Base-by-base conservation (phyloP, 2,329 filamentous ascomycete species). In the Stachybotrys echinatus region DNA sequence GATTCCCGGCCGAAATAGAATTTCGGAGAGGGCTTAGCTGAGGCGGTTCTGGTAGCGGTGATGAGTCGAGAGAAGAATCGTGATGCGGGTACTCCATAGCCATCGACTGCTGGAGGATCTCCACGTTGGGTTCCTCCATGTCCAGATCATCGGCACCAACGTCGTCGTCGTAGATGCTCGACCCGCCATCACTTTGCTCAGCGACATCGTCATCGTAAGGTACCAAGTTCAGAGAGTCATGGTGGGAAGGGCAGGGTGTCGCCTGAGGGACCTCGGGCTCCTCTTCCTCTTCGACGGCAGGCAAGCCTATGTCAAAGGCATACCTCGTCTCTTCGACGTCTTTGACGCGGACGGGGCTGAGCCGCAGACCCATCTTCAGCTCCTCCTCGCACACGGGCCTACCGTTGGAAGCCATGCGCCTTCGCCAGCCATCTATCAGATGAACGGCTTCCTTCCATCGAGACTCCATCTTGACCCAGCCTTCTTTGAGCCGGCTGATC, bases 381-480 rank as follows among this genome's bases (percentile, higher is more conserved):
- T 86, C 83, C 52, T 84, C 81, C 49, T 85, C 73, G 58, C 88
- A 84, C 56, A 92, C 81, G 0, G 85, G 82, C 52, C 84, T 79
- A 5, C 86, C 87, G 55, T 80, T 84, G 47, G 77, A 77, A 17
- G 81, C 82, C 81, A 96, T 90, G 40, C 89, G 81, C 64, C 84
- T 87, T 53, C 92, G 85, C 92, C 94, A 97, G 31, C 88, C 85
- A 56, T 96, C 89, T 74, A 99, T 95, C 71, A 99, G 83, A 34
- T 83, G 79, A 12, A 97, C 85, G 1, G 94, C 89, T 63, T 97
- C 92, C 56, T 84, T 85, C 90, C 94, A 96, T 47, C 91, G 82
- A 20, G 75, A 80, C 67, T 97, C 92, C 89, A 97, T 96, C 69
- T 88, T 91, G 65, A 95, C 88, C 87, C 92, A 95, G 17, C 92